phyloP scores from a whole-genome alignment of 208 protist species.

The Trypanosoma melophagium region DNA sequence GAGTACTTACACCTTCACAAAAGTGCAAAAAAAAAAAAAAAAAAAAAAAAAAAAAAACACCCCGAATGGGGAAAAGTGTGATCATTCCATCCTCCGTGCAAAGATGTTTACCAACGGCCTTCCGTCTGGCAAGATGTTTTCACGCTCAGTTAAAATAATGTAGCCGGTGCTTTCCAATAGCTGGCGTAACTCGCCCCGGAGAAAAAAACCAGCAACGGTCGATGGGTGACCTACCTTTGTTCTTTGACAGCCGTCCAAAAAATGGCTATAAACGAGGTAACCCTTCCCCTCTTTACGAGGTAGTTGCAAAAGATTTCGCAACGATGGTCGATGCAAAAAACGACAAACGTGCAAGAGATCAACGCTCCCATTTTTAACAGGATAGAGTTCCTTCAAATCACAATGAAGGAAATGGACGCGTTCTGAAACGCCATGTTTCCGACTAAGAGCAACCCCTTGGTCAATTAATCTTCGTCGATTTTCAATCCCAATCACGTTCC shows the following conservation, averaged over 20 bases:
- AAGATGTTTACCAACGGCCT: constrained; percentile 31
- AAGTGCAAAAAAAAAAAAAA: no score
- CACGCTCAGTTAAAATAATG: constrained; percentile 19
- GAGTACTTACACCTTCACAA: no score
- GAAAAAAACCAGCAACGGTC: constrained; percentile 35
- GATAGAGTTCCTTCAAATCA: constrained; percentile 21
- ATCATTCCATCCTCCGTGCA: constrained; percentile 20
- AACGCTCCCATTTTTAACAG: constrained; percentile 23
- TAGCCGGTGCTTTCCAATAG: constrained; percentile 27
- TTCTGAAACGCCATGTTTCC: not conserved
- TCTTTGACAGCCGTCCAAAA: constrained; percentile 47
- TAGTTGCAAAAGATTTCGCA: constrained; percentile 22
- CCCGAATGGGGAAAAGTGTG: no score
- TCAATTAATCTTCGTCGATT: constrained; percentile 32
- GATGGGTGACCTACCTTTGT: constrained; percentile 38
- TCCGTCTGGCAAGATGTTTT: constrained; percentile 27
- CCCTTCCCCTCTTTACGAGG: constrained; percentile 33
- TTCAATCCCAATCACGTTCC: constrained; percentile 48
- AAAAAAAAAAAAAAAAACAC: no score
- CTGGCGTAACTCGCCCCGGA: constrained; percentile 33
- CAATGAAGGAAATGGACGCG: constrained; percentile 14
- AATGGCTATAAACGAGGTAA: constrained; percentile 54
- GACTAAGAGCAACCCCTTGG: constrained; percentile 20
- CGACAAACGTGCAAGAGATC: constrained; percentile 54
- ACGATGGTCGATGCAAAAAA: constrained; percentile 42